phyloP scores from a whole-genome alignment of 768 basidiomycete genomes.

The Cystobasidium ongulense region DNA sequence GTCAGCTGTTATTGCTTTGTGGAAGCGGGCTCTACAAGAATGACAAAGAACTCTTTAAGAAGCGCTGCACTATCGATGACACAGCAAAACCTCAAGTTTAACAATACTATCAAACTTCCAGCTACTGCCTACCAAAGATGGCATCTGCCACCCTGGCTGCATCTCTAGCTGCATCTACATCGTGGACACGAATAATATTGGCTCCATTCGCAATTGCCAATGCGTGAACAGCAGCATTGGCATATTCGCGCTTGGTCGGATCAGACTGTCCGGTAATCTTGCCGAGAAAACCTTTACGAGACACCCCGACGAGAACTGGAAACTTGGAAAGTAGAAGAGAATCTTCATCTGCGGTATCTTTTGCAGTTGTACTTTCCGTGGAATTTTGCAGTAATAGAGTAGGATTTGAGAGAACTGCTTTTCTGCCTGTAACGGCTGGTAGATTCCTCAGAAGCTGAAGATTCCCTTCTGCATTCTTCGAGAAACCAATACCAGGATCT shows the following conservation, averaged over 20 bases:
- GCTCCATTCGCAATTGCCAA: constrained; percentile 68
- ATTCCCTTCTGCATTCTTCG: constrained; percentile 72
- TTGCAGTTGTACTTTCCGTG: background rate
- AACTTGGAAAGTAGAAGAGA: constrained; percentile 43
- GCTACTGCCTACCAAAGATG: constrained; percentile 46
- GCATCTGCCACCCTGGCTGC: constrained; percentile 60
- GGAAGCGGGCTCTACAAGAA: background rate
- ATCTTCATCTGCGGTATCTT: background rate
- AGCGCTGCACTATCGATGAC: background rate
- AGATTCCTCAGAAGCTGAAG: constrained; percentile 57
- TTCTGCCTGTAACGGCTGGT: constrained; percentile 35
- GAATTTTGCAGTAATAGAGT: constrained; percentile 45
- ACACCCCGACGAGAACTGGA: constrained; percentile 63
- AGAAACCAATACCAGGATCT: constrained; percentile 92
- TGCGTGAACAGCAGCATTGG: constrained; percentile 67
- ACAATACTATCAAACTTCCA: background rate
- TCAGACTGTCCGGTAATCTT: constrained; percentile 54
- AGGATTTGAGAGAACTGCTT: constrained; percentile 19
- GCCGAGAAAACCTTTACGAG: constrained; percentile 77
- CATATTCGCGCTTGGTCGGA: constrained; percentile 65
- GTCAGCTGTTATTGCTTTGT: background rate
- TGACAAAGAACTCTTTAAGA: background rate
- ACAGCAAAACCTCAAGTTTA: background rate
- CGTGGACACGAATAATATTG: constrained; percentile 71
- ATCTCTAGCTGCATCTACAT: constrained; percentile 64